Evolutionary conservation across 164 flowering plant species (phyloP), one percentile per base, ranked within the genome.

Genomic region (Echeveria elegans): DNA sequence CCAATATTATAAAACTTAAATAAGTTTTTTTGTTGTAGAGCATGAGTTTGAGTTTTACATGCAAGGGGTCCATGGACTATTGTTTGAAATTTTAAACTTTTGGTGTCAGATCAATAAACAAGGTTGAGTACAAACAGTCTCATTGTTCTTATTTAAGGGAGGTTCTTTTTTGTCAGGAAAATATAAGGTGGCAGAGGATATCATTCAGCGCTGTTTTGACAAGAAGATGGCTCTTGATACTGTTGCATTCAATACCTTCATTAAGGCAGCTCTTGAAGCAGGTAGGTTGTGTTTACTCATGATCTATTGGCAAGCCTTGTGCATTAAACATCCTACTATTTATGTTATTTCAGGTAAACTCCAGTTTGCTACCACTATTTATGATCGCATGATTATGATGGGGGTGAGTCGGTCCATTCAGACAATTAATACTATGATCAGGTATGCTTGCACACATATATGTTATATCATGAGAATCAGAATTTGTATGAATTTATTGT

Each of bases 211-310:
- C 61, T 74, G 83, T 74, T 77, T 86, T 52, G 67, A 79, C 24
- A 72, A 68, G 15, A 72, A 70, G 32, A 26, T 76, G 73, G 86
- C 82, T 80, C 89, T 93, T 74, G 98, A 93, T 74, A 89, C 94
- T 68, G 85, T 90, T 61, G 94, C 90, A 63, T 93, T 83, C 71
- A 90, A 93, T 75, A 87, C 97, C 70, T 87, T 78, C 74, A 90
- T 93, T 50, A 90, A 90, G 75, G 92, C 96, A 26, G 86, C 86
- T 92, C 80, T 90, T 24, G 84, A 85, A 82, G 90, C 96, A 80
- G 98, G 98, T 89, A 15, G 2, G 21, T 21, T 2, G n/a, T 60
- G 56, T 18, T 43, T 67, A 12, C 28, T 24, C 23, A 61, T 16
- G 72, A 31, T 14, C 18, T 15, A 38, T 30, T 8, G 50, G 45